Evolutionary conservation across 2,329 filamentous ascomycete genomes (phyloP).

Genomic region (Stenocarpella maydis): DNA sequence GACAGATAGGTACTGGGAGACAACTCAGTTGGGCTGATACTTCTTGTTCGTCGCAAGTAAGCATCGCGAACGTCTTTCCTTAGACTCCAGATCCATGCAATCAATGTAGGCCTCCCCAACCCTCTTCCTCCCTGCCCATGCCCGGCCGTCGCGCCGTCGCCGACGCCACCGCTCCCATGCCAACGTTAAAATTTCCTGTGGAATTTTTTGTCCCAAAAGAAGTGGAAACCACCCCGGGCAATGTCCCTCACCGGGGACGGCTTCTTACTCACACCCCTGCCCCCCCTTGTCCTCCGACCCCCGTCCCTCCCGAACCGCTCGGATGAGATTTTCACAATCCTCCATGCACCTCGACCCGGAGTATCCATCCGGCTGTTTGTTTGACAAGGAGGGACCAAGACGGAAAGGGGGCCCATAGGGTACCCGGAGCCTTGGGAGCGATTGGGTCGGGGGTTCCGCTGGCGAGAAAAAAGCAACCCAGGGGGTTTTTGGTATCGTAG

Average conservation of each 20-base stretch:
- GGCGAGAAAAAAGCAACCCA: conserved; percentile 8
- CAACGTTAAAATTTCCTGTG: conserved; percentile 14
- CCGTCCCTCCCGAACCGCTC: conserved; percentile 2
- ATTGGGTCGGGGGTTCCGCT: conserved; percentile 12
- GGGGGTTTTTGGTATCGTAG: conserved; percentile 12
- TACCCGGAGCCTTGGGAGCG: conserved; percentile 3
- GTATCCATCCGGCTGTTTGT: conserved; percentile 17
- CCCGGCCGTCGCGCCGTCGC: not conserved
- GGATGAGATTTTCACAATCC: not conserved
- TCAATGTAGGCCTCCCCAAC: not conserved
- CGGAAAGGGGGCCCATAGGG: not conserved
- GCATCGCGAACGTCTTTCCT: conserved; percentile 17
- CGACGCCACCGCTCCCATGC: not conserved
- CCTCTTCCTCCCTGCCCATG: not conserved
- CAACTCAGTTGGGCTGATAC: conserved; percentile 14
- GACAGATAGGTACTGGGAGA: conserved; percentile 26
- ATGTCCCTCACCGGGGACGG: not conserved
- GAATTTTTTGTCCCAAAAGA: conserved; percentile 1
- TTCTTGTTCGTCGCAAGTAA: conserved; percentile 27
- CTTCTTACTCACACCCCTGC: not conserved
- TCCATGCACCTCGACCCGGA: not conserved
- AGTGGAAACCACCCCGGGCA: not conserved
- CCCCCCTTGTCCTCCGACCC: not conserved
- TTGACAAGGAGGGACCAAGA: conserved; percentile 2
- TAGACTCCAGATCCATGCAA: conserved; percentile 24